Evolutionary conservation across 1,284 basidiomycete genomes (phyloP), one percentile per base, ranked within the genome.

Genomic region (Salmacisia buchloeana): DNA sequence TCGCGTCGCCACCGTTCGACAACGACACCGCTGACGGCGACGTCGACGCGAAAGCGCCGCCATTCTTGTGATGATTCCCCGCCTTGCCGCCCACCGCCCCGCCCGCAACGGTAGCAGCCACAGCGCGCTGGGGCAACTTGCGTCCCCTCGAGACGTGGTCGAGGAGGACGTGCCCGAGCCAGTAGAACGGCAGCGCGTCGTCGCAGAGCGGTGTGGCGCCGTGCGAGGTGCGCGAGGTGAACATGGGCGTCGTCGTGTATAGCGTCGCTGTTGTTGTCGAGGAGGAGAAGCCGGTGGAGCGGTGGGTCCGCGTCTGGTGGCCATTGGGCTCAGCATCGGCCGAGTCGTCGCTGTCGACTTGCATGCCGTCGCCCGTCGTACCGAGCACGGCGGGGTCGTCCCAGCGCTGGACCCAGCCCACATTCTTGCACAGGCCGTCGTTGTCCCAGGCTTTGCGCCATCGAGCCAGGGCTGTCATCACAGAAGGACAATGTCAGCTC

Each of bases 141-240:
- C 18, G 18, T 3, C 31, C 52, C 13, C 31, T n/a, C 18, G 45
- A 13, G 3, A 49, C 71, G 43, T 75, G 73, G 41, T 68, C 73
- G 31, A 75, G 69, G 1, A 75, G 66, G 31, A 75, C 73, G 33
- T 75, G 70, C 1, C 66, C 62, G 6, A 75, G 68, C 73, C 73
- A 75, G 59, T 72, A 75, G 59, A 75, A 62, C 4, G 73, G 73
- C 59, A 75, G 59, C 5, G 73, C 73, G 46, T 75, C 73, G 61
- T 75, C 69, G 36, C 68, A 70, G 10, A 75, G 65, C 33, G 73
- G 65, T n/a, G 67, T 72, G 3, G 70, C 73, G 7, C 73, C 73
- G 4, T 72, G 74, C 0, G 73, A 72, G 1, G 73, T 75, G 21
- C 69, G 67, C 4, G 68, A 66, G 21, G 71, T 71, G 39, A 73